phyloP scores from a whole-genome alignment of 106 monocot species.

The Narthecium ossifragum region DNA sequence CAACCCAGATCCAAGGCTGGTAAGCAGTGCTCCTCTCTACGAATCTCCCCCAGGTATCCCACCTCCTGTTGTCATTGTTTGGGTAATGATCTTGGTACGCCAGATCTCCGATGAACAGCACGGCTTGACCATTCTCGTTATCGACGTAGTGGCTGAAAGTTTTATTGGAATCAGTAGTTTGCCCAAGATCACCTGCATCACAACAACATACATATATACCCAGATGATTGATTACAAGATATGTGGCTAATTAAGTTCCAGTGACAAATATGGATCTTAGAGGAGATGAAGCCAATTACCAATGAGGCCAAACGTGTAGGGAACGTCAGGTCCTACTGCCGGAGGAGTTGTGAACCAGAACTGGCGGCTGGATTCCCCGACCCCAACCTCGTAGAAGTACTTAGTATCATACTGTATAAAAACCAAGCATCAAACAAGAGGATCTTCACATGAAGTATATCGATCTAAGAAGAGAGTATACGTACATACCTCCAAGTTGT shows the following conservation, averaged over 20 bases:
- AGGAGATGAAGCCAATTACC: not conserved
- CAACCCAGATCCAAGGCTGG: not conserved
- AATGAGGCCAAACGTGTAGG: not conserved
- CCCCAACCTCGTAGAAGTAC: slow-evolving; percentile 22
- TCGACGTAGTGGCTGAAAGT: not conserved
- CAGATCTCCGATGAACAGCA: not conserved
- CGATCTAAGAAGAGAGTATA: not conserved
- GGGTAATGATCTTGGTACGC: not conserved
- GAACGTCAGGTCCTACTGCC: slow-evolving; percentile 19
- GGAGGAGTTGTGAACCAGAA: slow-evolving; percentile 29
- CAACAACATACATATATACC: not conserved
- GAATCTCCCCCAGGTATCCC: not conserved
- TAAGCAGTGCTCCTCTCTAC: not conserved
- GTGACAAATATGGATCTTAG: not conserved
- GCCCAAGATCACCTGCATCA: not conserved
- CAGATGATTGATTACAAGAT: too few species aligned
- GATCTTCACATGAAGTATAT: not conserved
- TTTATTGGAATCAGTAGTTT: not conserved
- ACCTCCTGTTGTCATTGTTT: not conserved
- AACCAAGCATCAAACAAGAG: not conserved
- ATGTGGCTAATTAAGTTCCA: not conserved
- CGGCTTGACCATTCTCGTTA: not conserved
- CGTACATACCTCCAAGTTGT: slow-evolving; percentile 21
- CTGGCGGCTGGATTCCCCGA: slow-evolving; percentile 8
- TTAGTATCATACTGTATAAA: slow-evolving; percentile 17